Percentiles rank a stretch among this genome's conserved stretches.
These are phyloP conservation scores for Phytophthora citrophthora DNA, from an alignment of 352 stramenopile species.

Conservation along the genomic window DNA sequence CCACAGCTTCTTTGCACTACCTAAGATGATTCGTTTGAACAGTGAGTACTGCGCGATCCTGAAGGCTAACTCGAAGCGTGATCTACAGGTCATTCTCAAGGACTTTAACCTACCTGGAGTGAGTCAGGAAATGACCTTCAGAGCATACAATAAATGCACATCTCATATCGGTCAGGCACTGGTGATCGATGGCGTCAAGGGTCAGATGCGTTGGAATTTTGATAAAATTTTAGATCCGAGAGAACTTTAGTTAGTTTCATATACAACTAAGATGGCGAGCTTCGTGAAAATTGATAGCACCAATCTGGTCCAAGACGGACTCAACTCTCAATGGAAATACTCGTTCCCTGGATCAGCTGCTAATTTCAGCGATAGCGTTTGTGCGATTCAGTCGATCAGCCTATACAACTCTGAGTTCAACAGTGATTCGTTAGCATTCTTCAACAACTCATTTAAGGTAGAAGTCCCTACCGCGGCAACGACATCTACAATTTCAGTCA, in stretches of 20 bases:
- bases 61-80: constrained; percentile 23
- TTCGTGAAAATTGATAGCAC: constrained; percentile 21
- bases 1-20: neutral
- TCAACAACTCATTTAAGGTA: constrained; percentile 12
- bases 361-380: constrained; percentile 1
- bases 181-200: constrained; percentile 10
- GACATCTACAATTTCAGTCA: constrained; percentile 4
- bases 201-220: constrained; percentile 18
- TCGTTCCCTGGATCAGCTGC: constrained; percentile 2
- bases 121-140: neutral
- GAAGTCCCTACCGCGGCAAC: constrained; percentile 20
- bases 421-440: constrained; percentile 9
- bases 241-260: constrained; percentile 2
- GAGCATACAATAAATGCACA: constrained; percentile 3
- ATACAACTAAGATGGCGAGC: constrained; percentile 17
- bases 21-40: constrained; percentile 8
- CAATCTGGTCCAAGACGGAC: constrained; percentile 13
- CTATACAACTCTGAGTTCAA: constrained; percentile 14
- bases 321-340: constrained; percentile 14
- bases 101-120: constrained; percentile 19
- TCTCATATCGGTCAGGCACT: constrained; percentile 5
- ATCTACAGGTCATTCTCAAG: constrained; percentile 18
- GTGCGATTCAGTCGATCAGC: neutral
- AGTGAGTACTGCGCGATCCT: constrained; percentile 1
- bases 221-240: constrained; percentile 5